Conservation (phyloP, 345 rosid species). For the Ceriops decandra region DNA sequence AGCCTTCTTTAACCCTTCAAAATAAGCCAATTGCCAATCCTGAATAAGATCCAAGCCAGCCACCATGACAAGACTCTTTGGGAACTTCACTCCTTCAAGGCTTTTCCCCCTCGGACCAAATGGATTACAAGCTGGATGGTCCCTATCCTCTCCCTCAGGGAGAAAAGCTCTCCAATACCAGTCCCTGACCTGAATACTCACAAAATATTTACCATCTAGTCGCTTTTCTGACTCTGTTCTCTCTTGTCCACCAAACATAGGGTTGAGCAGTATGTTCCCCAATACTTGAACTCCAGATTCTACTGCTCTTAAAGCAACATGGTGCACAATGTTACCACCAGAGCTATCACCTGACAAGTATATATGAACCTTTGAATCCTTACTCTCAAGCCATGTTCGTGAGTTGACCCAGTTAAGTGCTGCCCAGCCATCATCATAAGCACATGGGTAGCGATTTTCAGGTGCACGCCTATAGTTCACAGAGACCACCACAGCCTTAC, state of each 20-base stretch:
- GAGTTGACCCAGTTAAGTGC: conserved; percentile 79
- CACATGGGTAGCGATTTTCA: conserved; percentile 72
- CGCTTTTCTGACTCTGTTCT: conserved; percentile 76
- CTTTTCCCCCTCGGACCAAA: conserved; percentile 60
- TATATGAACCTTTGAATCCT: conserved; percentile 64
- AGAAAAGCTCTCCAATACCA: conserved; percentile 96
- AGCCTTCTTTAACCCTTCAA: conserved; percentile 62
- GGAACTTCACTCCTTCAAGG: conserved; percentile 58
- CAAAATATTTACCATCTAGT: conserved; percentile 83
- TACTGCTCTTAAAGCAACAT: conserved; percentile 65
- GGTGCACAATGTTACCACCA: conserved; percentile 85
- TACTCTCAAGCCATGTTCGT: conserved; percentile 70
- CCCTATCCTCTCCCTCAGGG: conserved; percentile 75
- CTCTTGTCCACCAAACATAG: conserved; percentile 88
- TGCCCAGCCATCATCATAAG: conserved; percentile 89
- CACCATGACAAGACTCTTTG: conserved; percentile 76
- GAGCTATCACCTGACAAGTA: conserved; percentile 93
- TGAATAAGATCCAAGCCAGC: conserved; percentile 81
- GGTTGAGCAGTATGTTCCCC: conserved; percentile 77
- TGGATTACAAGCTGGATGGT: conserved; percentile 88
- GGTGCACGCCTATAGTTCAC: conserved; percentile 91
- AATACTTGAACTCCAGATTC: conserved; percentile 60
- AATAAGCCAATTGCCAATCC: conserved; percentile 81
- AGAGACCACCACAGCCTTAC: conserved; percentile 77
- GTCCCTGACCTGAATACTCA: conserved; percentile 61